Evolutionary conservation across 768 basidiomycete species (phyloP).

Genomic region (Lactifluus hygrophoroides): DNA sequence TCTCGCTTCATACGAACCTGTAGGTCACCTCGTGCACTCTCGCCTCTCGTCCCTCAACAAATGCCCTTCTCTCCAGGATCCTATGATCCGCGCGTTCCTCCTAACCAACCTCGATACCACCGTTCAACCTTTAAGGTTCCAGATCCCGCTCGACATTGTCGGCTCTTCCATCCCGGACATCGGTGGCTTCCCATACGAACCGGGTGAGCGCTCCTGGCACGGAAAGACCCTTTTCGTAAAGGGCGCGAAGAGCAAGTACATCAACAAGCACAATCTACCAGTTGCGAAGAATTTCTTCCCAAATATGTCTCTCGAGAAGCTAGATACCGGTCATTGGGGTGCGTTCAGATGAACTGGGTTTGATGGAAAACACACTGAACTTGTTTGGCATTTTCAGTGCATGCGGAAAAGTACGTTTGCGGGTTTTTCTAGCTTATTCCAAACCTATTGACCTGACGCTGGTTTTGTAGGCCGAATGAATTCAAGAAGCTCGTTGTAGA

Average conservation of each 20-base stretch:
- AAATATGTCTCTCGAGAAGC: slow-evolving; percentile 44
- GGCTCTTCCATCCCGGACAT: slow-evolving; percentile 52
- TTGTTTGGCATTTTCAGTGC: slow-evolving; percentile 41
- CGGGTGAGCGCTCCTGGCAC: slow-evolving; percentile 43
- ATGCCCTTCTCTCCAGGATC: slow-evolving; percentile 43
- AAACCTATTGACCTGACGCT: background rate
- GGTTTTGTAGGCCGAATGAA: slow-evolving; percentile 40
- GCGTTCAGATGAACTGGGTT: slow-evolving; percentile 20
- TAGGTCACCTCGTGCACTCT: slow-evolving; percentile 24
- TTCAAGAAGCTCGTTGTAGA: slow-evolving; percentile 35
- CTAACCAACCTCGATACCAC: slow-evolving; percentile 66
- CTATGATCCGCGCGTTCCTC: slow-evolving; percentile 70
- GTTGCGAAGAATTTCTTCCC: slow-evolving; percentile 67
- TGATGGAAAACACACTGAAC: background rate
- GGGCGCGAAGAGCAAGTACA: slow-evolving; percentile 72
- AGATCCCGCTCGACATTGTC: slow-evolving; percentile 64
- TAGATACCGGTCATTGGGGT: slow-evolving; percentile 90
- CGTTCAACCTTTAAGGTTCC: slow-evolving; percentile 45
- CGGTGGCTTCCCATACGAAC: slow-evolving; percentile 69
- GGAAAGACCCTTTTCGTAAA: slow-evolving; percentile 69
- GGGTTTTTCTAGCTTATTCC: background rate
- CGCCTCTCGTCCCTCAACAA: background rate
- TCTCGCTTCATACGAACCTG: slow-evolving; percentile 54
- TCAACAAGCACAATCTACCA: slow-evolving; percentile 63
- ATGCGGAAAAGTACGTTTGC: slow-evolving; percentile 59